Evolutionary conservation across 805 yeast genomes (phyloP).

Genomic region (Pichia nakasei): DNA sequence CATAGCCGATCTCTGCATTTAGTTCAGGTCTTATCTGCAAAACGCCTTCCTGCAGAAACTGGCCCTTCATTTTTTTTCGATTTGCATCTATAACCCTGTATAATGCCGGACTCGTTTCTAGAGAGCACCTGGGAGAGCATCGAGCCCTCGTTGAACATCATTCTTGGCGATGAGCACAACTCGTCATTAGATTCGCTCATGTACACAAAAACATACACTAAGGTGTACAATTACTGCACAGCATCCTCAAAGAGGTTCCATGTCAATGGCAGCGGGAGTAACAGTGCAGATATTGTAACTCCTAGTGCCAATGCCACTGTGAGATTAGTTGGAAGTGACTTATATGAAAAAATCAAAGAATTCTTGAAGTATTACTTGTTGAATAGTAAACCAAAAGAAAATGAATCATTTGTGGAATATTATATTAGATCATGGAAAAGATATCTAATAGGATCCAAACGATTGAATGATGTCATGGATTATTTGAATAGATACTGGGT

Average conservation of each 20-base stretch:
- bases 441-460: conserved; percentile 83
- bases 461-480: conserved; percentile 86
- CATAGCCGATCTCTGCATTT: too few species aligned
- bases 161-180: conserved; percentile 57
- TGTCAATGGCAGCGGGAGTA: background rate
- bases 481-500: conserved; percentile 98
- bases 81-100: too few species aligned
- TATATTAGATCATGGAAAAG: conserved; percentile 87
- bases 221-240: conserved; percentile 88
- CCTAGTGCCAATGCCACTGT: conserved; percentile 13
- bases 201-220: conserved; percentile 88
- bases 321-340: conserved; percentile 75
- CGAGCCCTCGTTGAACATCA: conserved; percentile 65
- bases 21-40: too few species aligned
- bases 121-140: conserved; percentile 61
- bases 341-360: conserved; percentile 60
- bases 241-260: conserved; percentile 49
- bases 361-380: conserved; percentile 58
- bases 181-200: conserved; percentile 58
- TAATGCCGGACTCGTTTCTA: conserved; percentile 17
- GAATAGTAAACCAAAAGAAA: conserved; percentile 38
- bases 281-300: background rate
- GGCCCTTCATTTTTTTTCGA: too few species aligned
- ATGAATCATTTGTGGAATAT: conserved; percentile 67
- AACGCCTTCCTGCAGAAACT: too few species aligned